Conservation (phyloP, 495 filamentous ascomycete species). For the Penicillium psychrofluorescens region DNA sequence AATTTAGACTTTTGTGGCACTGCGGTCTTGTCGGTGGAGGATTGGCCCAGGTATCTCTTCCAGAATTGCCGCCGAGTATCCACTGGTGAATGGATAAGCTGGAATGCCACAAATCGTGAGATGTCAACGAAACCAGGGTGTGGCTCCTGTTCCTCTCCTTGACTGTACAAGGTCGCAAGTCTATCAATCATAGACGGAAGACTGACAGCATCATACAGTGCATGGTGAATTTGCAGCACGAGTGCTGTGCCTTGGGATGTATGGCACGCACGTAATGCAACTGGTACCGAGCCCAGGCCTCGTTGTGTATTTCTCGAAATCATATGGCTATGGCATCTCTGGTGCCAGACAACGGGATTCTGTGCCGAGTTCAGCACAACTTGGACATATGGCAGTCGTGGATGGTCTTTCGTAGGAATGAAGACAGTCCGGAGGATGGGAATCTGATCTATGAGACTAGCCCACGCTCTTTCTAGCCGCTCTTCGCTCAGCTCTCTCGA, state of each 20-base stretch:
- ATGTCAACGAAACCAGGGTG: constrained; percentile 7
- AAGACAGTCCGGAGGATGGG: constrained; percentile 26
- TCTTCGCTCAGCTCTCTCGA: constrained; percentile 6
- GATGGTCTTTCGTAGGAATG: constrained; percentile 11
- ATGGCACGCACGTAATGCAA: constrained; percentile 19
- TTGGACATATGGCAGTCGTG: constrained; percentile 17
- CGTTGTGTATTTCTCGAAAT: constrained; percentile 2
- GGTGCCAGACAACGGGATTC: constrained; percentile 20
- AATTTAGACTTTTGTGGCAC: constrained; percentile 4
- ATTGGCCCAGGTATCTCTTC: constrained; percentile 20
- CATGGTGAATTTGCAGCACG: constrained; percentile 29
- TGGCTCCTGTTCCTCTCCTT: not conserved
- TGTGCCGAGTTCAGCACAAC: constrained; percentile 13
- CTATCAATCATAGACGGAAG: constrained; percentile 19
- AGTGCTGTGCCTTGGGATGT: constrained; percentile 14
- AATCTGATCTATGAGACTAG: constrained; percentile 7
- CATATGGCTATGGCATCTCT: constrained; percentile 2
- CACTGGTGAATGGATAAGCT: constrained; percentile 19
- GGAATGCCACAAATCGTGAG: constrained; percentile 22
- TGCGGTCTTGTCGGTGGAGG: not conserved
- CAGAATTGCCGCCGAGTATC: constrained; percentile 22
- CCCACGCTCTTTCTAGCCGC: constrained; percentile 20
- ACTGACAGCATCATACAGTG: constrained; percentile 29
- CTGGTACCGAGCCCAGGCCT: constrained; percentile 13
- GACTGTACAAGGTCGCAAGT: constrained; percentile 13